These are phyloP conservation scores for Arachis hypogaea DNA, from an alignment of 306 rosid genomes.

Conservation along the genomic window DNA sequence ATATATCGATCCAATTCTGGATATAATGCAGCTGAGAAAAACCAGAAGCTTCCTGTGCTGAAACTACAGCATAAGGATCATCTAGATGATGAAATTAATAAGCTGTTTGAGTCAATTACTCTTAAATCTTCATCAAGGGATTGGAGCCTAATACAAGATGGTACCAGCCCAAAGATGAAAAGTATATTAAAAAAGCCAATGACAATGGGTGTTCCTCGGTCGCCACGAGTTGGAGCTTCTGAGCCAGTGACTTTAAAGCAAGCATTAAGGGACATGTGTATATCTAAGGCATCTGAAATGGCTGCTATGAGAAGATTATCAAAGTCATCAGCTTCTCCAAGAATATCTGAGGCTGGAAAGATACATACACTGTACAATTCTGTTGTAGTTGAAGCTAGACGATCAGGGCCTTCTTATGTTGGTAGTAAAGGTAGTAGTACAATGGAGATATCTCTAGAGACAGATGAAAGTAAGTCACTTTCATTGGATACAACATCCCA, in stretches of 20 bases:
- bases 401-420: conserved; percentile 53
- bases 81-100: conserved; percentile 76
- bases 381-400: conserved; percentile 75
- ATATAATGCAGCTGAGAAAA: conserved; percentile 40
- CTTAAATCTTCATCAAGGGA: conserved; percentile 71
- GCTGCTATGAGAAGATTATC: conserved; percentile 93
- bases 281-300: conserved; percentile 99
- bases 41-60: conserved; percentile 52
- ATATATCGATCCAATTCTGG: conserved; percentile 42
- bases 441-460: conserved; percentile 61
- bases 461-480: conserved; percentile 61
- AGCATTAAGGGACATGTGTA: conserved; percentile 85
- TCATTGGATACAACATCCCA: conserved; percentile 42
- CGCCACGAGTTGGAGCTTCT: conserved; percentile 75
- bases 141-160: conserved; percentile 55
- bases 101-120: conserved; percentile 72
- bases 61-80: conserved; percentile 69
- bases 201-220: conserved; percentile 65
- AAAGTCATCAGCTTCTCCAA: conserved; percentile 71
- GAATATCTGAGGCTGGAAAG: conserved; percentile 92
- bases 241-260: conserved; percentile 89
- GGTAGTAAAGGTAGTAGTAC: conserved; percentile 50
- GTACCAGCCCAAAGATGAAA: conserved; percentile 68
- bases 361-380: conserved; percentile 89
- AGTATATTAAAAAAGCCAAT: conserved; percentile 83